Base-by-base conservation (phyloP, 192 early-diverging fungal species). In the Chytriomyces sp. region DNA sequence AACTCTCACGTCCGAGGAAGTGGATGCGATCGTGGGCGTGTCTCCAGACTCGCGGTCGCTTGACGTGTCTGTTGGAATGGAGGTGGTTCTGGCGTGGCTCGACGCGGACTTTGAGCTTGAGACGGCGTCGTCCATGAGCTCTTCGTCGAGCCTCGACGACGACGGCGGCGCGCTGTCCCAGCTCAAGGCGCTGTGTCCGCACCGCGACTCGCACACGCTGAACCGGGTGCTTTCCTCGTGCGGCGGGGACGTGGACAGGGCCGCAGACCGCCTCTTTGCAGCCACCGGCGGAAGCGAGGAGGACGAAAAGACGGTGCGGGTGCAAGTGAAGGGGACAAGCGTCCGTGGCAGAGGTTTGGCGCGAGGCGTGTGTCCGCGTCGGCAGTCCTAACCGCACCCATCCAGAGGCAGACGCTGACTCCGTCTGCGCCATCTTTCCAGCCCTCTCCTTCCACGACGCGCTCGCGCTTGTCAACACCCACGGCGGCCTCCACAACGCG, bases 401-500 rank as follows among this genome's bases (percentile, higher is more conserved):
- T 37, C 31, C 7, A 68, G 73, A 74, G 10, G 49, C 65, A 17
- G 73, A 74, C 32, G 25, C 59, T 12, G 37, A 56, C 8, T 55
- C 63, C 3, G 14, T 74, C 62, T 8, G 14, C 6, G 44, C 28
- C 25, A 74, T 74, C 63, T 74, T 74, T 36, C 63, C 63, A 4
- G 19, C 49, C 38, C 52, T 55, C 5, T 41, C 61, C 10, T 8
- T 55, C 34, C 31, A 30, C 5, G 44, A 60, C 19, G 37, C 55
- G 14, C 53, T 34, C 26, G 26, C 39, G 5, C 73, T 74, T 17
- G 63, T 74, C 31, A 56, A 41, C 14, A 5, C 22, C 34, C 62
- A 64, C 39, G 62, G 63, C 19, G 73, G 73, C 5, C 56, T 74
- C 32, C 73, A 74, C 73, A 56, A 58, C 10, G 67, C 73, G 6